These are phyloP conservation scores for Eucalyptus paniculata DNA, from an alignment of 345 rosid genomes.

Conservation along the genomic window DNA sequence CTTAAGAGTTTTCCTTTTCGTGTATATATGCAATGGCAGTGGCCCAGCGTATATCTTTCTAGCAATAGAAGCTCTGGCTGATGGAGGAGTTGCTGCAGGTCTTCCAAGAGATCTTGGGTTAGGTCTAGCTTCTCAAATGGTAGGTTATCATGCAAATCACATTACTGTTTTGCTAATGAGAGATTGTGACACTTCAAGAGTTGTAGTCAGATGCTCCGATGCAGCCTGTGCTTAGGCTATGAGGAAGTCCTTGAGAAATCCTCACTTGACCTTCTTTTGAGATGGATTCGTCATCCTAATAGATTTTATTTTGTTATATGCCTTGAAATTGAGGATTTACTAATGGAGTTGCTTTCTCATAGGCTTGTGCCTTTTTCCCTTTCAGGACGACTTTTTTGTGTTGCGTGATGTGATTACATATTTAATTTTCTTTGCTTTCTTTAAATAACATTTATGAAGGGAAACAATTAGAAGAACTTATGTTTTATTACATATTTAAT, in stretches of 20 bases:
- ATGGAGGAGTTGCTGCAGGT: slow-evolving; percentile 98
- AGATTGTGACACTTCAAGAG: background rate
- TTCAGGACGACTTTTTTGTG: background rate
- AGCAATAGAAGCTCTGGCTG: slow-evolving; percentile 94
- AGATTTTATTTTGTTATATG: background rate
- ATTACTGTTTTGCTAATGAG: background rate
- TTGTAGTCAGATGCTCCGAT: background rate
- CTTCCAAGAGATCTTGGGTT: slow-evolving; percentile 79
- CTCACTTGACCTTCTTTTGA: background rate
- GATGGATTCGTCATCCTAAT: background rate
- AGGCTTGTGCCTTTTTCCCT: background rate
- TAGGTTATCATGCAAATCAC: slow-evolving; percentile 10
- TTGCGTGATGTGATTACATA: background rate
- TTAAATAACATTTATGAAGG: background rate
- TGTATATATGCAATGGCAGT: slow-evolving; percentile 49
- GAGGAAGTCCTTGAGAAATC: background rate
- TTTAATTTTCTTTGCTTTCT: background rate
- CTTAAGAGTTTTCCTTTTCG: background rate
- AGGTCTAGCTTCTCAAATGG: slow-evolving; percentile 80
- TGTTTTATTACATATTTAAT: background rate
- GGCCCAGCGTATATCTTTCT: slow-evolving; percentile 84
- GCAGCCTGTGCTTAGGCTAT: background rate
- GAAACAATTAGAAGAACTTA: background rate
- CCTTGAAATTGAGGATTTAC: background rate
- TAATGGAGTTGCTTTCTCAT: background rate